Evolutionary conservation across 2,329 filamentous ascomycete species (phyloP).

Genomic region (Arthrinium puccinioides): DNA sequence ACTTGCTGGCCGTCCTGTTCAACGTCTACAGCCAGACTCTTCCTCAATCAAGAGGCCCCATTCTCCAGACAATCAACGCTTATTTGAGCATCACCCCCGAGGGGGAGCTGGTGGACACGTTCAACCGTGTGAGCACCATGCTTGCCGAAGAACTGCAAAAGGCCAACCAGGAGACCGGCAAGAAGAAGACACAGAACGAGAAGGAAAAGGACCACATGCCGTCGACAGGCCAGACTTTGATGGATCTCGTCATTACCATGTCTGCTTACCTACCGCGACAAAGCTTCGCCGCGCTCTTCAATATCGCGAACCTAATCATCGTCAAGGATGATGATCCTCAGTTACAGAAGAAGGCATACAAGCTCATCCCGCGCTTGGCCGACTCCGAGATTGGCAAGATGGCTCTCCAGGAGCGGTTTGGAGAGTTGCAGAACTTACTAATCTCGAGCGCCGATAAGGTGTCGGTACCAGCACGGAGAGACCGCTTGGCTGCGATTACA

Average conservation of each 20-base stretch:
- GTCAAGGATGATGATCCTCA: constrained; percentile 79
- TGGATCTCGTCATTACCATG: constrained; percentile 95
- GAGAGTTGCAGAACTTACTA: constrained; percentile 76
- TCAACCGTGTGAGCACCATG: constrained; percentile 78
- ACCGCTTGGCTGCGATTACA: constrained; percentile 75
- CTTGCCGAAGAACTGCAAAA: constrained; percentile 65
- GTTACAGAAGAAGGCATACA: constrained; percentile 98
- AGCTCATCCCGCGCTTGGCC: constrained; percentile 85
- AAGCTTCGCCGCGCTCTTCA: constrained; percentile 79
- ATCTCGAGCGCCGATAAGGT: constrained; percentile 76
- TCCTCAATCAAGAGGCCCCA: constrained; percentile 82
- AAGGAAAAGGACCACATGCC: constrained; percentile 76
- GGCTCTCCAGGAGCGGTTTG: constrained; percentile 69
- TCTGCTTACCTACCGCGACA: constrained; percentile 85
- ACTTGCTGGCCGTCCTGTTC: constrained; percentile 93
- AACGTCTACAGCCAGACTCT: constrained; percentile 97
- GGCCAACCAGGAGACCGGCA: constrained; percentile 36
- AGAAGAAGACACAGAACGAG: constrained; percentile 49
- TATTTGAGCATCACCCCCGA: constrained; percentile 82
- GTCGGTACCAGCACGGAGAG: constrained; percentile 76
- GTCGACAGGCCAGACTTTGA: constrained; percentile 86
- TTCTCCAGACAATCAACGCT: constrained; percentile 89
- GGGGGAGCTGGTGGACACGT: constrained; percentile 77
- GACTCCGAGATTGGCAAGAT: constrained; percentile 69
- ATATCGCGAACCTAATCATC: constrained; percentile 77